phyloP scores from a whole-genome alignment of 176 grass and related monocot species.

The Musa beccarii region DNA sequence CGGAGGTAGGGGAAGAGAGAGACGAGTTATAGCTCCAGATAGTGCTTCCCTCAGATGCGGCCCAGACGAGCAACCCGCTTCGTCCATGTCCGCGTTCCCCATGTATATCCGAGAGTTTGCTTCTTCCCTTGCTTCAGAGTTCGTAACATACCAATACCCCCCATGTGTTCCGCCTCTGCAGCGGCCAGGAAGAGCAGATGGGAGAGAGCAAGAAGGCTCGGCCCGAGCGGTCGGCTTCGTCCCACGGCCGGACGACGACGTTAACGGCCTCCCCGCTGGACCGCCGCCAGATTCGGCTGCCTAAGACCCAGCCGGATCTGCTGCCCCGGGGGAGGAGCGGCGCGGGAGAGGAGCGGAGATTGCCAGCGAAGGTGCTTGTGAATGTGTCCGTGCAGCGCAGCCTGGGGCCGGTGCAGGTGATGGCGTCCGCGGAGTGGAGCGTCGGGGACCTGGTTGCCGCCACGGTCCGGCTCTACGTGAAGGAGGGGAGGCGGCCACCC shows the following conservation, averaged over 20 bases:
- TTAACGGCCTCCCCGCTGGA: background rate
- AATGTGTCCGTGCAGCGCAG: slow-evolving; percentile 20
- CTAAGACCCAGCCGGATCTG: slow-evolving; percentile 62
- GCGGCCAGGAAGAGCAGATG: background rate
- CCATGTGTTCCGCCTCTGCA: background rate
- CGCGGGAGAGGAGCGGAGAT: background rate
- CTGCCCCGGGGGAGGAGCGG: background rate
- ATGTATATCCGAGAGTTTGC: too few species aligned
- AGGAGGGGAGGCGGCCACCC: slow-evolving; percentile 14
- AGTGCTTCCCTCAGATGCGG: too few species aligned
- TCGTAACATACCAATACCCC: too few species aligned
- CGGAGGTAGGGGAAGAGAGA: too few species aligned
- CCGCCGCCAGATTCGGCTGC: slow-evolving; percentile 35
- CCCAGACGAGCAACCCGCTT: too few species aligned
- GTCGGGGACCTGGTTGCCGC: slow-evolving; percentile 1
- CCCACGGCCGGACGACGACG: slow-evolving; percentile 39
- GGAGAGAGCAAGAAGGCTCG: background rate
- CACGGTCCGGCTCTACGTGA: background rate
- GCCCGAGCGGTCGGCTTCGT: slow-evolving; percentile 40
- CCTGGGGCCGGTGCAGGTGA: slow-evolving; percentile 16
- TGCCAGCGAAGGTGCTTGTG: slow-evolving; percentile 5
- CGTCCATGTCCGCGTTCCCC: too few species aligned
- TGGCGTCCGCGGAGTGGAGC: slow-evolving; percentile 4
- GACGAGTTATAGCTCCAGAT: too few species aligned
- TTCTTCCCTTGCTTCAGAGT: too few species aligned